Evolutionary conservation across 768 basidiomycete species (phyloP), one percentile per base, ranked within the genome.

Genomic region (Lyophyllum shimeji): DNA sequence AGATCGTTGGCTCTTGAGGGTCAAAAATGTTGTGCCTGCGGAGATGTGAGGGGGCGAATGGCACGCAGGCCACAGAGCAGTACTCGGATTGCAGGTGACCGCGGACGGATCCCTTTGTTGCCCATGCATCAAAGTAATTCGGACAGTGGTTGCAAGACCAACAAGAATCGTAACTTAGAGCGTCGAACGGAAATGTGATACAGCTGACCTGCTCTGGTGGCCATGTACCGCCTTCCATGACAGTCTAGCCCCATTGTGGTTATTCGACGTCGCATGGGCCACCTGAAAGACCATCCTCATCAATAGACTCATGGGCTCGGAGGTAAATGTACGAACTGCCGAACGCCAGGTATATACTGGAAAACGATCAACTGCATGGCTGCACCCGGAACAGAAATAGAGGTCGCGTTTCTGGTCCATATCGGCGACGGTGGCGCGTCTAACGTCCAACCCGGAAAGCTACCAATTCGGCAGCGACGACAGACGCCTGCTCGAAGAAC

Each of bases 321-420:
- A 18, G n/a, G 5, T n/a, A 40, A n/a, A 40, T 37, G 37, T 46
- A 31, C 59, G 12, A 25, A 63, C 59, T 13, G 59, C 59, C 27
- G 53, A 52, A 9, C 62, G 55, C 62, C 62, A 60, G 7, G 44
- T 46, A 46, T 54, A 54, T 1, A 40, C 56, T 13, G 25, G 33
- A 4, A 23, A 47, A 50, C 8, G 8, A 8, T 13, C 18, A 9
- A 13, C 18, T 34, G 7, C 12, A 1, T n/a, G 17, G 3, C 8
- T 21, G 37, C 60, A 58, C 2, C 25, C 33, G 7, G 52, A 48
- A 31, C 61, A 62, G 50, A 59, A 49, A 45, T 57, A 59, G 29
- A 42, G 34, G 8, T 18, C 18, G 7, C 43, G 34, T 1, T 25
- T 17, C 39, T 20, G 15, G 24, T 62, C 58, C 55, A 62, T 59